phyloP scores from a whole-genome alignment of 176 grass and related monocot species.

The Eremochloa ophiuroides region DNA sequence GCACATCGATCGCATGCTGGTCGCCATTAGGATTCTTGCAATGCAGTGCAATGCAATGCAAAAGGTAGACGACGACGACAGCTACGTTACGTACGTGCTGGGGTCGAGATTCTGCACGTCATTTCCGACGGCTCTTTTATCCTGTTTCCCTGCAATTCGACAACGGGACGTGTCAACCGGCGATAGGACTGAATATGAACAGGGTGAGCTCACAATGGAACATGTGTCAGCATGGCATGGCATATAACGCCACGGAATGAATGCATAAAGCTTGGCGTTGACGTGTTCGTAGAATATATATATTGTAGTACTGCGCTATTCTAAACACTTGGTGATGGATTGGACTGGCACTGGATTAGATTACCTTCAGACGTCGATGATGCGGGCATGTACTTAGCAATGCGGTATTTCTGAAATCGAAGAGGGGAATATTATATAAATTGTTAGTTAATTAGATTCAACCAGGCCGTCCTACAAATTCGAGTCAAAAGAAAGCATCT shows the following conservation, averaged over 20 bases:
- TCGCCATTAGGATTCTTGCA: slow-evolving; percentile 21
- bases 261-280: background rate
- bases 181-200: background rate
- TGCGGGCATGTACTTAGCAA: slow-evolving; percentile 70
- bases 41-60: too few species aligned
- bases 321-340: too few species aligned
- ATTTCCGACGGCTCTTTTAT: slow-evolving; percentile 36
- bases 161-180: background rate
- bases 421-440: background rate
- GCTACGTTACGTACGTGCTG: slow-evolving; percentile 41
- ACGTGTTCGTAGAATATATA: background rate
- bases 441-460: background rate
- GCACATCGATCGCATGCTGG: background rate
- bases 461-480: slow-evolving; percentile 7
- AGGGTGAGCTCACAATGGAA: background rate
- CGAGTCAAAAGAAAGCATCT: background rate
- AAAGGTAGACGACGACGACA: slow-evolving; percentile 12
- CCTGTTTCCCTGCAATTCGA: slow-evolving; percentile 50
- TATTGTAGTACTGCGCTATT: background rate
- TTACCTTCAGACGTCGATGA: slow-evolving; percentile 67
- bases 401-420: slow-evolving; percentile 66
- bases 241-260: background rate
- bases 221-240: slow-evolving; percentile 10
- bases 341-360: background rate
- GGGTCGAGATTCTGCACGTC: slow-evolving; percentile 44